phyloP scores from a whole-genome alignment of 495 filamentous ascomycete species.

The Aspergillus sclerotioniger region DNA sequence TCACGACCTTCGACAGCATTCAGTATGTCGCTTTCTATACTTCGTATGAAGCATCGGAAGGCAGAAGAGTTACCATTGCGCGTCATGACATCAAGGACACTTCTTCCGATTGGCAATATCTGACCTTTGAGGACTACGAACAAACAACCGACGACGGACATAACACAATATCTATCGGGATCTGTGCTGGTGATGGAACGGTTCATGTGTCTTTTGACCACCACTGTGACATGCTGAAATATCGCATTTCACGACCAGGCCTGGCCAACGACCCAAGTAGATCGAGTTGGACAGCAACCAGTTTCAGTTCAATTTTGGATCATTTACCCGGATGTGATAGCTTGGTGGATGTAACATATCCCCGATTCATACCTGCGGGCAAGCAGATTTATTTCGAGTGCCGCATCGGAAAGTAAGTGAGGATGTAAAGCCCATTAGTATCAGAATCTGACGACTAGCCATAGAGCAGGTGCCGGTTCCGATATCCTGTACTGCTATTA shows the following conservation, averaged over 20 bases:
- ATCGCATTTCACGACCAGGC: conserved; percentile 1
- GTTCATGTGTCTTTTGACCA: conserved; percentile 7
- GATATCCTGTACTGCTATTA: conserved; percentile 2
- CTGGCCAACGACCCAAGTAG: not conserved
- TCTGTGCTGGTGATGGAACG: conserved; percentile 6
- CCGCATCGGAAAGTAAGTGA: conserved; percentile 1
- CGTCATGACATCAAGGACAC: not conserved
- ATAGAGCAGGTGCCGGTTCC: conserved; percentile 8
- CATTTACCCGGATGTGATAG: conserved; percentile 2
- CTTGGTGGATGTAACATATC: not conserved
- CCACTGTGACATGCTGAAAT: conserved; percentile 6
- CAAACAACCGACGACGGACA: conserved; percentile 7
- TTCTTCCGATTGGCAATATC: not conserved
- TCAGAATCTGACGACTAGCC: not conserved
- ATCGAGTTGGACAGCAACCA: not conserved
- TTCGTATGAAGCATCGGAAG: not conserved
- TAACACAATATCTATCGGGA: conserved; percentile 4
- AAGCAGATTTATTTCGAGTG: conserved; percentile 5
- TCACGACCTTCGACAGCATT: not conserved
- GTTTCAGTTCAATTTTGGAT: not conserved
- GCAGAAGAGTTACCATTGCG: not conserved
- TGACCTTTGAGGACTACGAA: conserved; percentile 2
- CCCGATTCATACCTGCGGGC: not conserved
- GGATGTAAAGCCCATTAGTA: not conserved
- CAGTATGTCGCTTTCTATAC: conserved; percentile 9